These are phyloP conservation scores for Claviceps pazoutovae DNA, from an alignment of 2,329 filamentous ascomycete genomes.

Conservation along the genomic window DNA sequence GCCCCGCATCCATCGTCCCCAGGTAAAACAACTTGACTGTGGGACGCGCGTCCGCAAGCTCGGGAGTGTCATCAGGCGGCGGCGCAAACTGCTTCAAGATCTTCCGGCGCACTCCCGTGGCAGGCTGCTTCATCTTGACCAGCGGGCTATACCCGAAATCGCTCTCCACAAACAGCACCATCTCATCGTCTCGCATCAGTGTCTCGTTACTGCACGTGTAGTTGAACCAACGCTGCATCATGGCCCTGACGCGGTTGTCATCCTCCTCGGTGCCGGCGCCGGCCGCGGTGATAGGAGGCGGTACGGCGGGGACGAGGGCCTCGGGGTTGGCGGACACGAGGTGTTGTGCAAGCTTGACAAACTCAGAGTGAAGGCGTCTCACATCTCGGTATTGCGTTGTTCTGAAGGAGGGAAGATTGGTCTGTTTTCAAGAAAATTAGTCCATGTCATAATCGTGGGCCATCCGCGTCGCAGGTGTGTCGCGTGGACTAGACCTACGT, in stretches of 20 bases:
- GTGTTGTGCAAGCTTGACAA: conserved; percentile 90
- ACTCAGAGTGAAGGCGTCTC: conserved; percentile 87
- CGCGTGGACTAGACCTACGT: conserved; percentile 42
- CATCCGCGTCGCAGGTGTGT: too few species aligned
- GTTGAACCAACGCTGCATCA: conserved; percentile 91
- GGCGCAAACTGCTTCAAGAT: conserved; percentile 97
- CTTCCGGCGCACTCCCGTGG: conserved; percentile 87
- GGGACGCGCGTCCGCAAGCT: conserved; percentile 78
- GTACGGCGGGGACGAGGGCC: conserved; percentile 83
- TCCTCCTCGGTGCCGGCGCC: conserved; percentile 95
- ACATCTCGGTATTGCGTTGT: conserved; percentile 98
- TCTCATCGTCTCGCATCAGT: conserved; percentile 88
- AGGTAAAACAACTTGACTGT: conserved; percentile 93
- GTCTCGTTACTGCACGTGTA: conserved; percentile 85
- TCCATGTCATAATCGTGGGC: too few species aligned
- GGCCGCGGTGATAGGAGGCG: conserved; percentile 84
- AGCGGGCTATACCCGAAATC: conserved; percentile 97
- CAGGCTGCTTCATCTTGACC: conserved; percentile 89
- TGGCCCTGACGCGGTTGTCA: conserved; percentile 72
- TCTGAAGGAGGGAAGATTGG: conserved; percentile 93
- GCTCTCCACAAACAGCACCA: conserved; percentile 96
- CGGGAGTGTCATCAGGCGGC: conserved; percentile 90
- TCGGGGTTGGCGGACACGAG: conserved; percentile 96
- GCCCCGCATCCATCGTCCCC: conserved; percentile 88
- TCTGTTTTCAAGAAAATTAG: conserved; percentile 37